Percentiles rank a stretch among this genome's conserved stretches.
These are phyloP conservation scores for Tolypocladium endophyticum DNA, from an alignment of 2,329 filamentous ascomycete species.

Conservation along the genomic window DNA sequence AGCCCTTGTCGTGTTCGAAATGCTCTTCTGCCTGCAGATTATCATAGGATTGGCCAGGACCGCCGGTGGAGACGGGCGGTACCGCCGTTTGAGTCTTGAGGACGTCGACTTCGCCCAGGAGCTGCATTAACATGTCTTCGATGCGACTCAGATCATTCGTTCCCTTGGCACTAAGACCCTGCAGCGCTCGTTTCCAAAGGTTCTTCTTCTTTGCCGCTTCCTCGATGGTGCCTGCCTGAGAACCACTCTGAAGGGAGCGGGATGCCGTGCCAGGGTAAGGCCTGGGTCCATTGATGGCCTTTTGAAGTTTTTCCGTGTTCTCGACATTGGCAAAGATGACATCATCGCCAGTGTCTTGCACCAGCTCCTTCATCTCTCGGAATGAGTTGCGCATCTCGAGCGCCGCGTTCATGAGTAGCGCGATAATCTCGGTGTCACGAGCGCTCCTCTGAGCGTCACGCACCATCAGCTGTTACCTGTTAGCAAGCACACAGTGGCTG, in stretches of 20 bases:
- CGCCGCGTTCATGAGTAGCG: conserved; percentile 85
- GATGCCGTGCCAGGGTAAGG: conserved; percentile 62
- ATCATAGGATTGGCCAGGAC: conserved; percentile 55
- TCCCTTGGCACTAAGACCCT: conserved; percentile 79
- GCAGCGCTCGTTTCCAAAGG: conserved; percentile 88
- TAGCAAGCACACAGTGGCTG: conserved; percentile 7
- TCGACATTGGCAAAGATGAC: conserved; percentile 80
- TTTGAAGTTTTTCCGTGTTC: conserved; percentile 78
- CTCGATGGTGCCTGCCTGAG: conserved; percentile 43
- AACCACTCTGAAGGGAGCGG: conserved; percentile 47
- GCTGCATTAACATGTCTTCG: conserved; percentile 82
- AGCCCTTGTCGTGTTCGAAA: conserved; percentile 61
- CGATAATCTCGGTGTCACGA: conserved; percentile 89
- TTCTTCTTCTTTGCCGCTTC: conserved; percentile 75
- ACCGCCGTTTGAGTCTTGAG: conserved; percentile 51
- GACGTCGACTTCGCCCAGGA: conserved; percentile 84
- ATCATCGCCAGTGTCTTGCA: conserved; percentile 74
- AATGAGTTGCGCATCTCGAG: conserved; percentile 96
- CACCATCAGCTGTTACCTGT: conserved; percentile 61
- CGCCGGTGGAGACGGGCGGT: conserved; percentile 29
- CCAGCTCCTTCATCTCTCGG: conserved; percentile 86
- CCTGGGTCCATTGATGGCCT: conserved; percentile 73
- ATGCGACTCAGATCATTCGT: conserved; percentile 81
- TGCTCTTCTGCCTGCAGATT: conserved; percentile 51
- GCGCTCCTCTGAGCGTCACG: conserved; percentile 94